Conservation (phyloP, 1,284 basidiomycete genomes). For the Moesziomyces parantarcticus region DNA sequence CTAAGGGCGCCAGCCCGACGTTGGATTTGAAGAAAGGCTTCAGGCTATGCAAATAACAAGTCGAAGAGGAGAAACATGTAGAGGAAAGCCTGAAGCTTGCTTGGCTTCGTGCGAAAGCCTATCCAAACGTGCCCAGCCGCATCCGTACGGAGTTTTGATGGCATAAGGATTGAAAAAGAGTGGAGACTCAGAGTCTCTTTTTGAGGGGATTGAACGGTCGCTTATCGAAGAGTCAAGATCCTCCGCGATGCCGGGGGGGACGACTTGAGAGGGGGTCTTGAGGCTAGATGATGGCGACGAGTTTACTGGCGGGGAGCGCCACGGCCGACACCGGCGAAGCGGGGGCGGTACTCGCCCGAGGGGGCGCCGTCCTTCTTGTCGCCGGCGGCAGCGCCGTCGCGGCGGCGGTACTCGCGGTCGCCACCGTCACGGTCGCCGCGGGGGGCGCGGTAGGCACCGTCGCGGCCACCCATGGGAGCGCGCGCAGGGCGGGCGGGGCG, state of each 20-base stretch:
- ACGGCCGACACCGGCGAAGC: conserved; percentile 65
- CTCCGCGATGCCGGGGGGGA: not conserved
- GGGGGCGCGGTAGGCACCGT: conserved; percentile 61
- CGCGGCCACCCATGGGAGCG: conserved; percentile 59
- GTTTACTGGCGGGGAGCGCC: conserved; percentile 64
- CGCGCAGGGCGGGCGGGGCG: conserved; percentile 65
- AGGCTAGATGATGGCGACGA: not conserved
- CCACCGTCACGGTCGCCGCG: conserved; percentile 64
- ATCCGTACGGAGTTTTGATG: no score
- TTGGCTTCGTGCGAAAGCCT: conserved; percentile 14
- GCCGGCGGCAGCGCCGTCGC: conserved; percentile 49
- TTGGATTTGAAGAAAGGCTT: conserved; percentile 18
- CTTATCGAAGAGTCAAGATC: no score
- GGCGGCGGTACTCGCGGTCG: conserved; percentile 67
- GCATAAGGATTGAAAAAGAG: not conserved
- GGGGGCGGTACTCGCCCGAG: conserved; percentile 66
- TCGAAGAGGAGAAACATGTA: conserved; percentile 3
- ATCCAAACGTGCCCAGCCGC: conserved; percentile 33
- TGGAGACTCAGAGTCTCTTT: not conserved
- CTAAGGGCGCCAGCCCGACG: conserved; percentile 56
- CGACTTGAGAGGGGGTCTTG: not conserved
- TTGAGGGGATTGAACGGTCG: not conserved
- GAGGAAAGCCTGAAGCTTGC: not conserved
- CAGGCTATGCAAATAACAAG: conserved; percentile 14
- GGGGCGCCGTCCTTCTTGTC: conserved; percentile 67